Evolutionary conservation across 192 early-diverging fungal species (phyloP), one percentile per base, ranked within the genome.

Genomic region (Paraglomus brasilianum): DNA sequence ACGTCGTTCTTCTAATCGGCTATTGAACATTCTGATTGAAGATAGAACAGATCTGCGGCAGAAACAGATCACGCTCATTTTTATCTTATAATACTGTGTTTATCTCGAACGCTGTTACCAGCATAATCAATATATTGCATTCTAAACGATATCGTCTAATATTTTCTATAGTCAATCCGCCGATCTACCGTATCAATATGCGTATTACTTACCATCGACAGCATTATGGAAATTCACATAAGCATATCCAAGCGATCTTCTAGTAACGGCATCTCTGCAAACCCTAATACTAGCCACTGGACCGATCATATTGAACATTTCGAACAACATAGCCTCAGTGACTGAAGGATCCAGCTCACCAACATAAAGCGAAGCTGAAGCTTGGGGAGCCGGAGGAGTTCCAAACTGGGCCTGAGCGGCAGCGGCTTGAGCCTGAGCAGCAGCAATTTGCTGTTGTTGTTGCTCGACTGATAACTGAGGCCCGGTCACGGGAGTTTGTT

Each of bases 181-280:
- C 30, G 30, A 30, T 30, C 30, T 30, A 30, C 30, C 3, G 30
- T 30, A 30, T 30, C 30, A 30, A 30, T 30, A 3, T 30, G 1
- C 30, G 5, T 22, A 74, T 61, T 21, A 74, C 74, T 57, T 74
- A 83, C 82, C 86, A 79, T 98, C 95, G 51, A 85, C 74, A 44
- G 86, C 83, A 81, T 91, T 92, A 82, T 94, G 92, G 87, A 89
- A 98, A 91, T 98, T 98, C 78, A 98, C 95, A 83, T 98, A 98
- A 63, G 92, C 94, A 79, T 98, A 98, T 56, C 97, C 95, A 70
- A 98, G 83, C 70, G 89, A 91, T 78, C 94, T 91, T 61, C 97
- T 89, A 71, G 97, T 98, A 64, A 97, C 92, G 52, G 94, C 91
- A 80, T 98, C 97, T 76, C 97, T 85, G 82, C 97, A 98, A 48